A percentile compares a stretch with the other conserved stretches of the same genome.
These are phyloP conservation scores for Candida michaelii DNA, from an alignment of 805 yeast genomes.

Conservation along the genomic window DNA sequence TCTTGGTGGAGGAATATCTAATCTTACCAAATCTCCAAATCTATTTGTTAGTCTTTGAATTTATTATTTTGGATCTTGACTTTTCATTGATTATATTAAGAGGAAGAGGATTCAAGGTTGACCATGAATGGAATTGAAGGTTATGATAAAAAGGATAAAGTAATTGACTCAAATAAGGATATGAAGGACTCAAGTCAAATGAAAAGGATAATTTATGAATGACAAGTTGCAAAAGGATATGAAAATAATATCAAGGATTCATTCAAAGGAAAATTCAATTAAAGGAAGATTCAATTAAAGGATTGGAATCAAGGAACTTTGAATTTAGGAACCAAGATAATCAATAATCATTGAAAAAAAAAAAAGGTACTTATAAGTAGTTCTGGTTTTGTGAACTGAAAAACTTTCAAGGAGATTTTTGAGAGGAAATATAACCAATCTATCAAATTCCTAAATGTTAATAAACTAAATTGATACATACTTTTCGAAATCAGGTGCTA, in stretches of 20 bases:
- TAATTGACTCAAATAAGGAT: no score
- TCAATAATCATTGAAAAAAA: background rate
- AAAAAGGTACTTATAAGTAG: no score
- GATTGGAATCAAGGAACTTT: background rate
- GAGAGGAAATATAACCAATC: slow-evolving; percentile 5
- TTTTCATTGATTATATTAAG: slow-evolving; percentile 9
- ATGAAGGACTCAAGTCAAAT: no score
- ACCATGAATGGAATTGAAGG: slow-evolving; percentile 3
- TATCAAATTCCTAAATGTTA: slow-evolving; percentile 7
- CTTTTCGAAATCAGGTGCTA: slow-evolving; percentile 62
- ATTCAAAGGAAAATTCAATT: background rate
- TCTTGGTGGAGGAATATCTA: slow-evolving; percentile 64
- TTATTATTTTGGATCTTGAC: slow-evolving; percentile 1
- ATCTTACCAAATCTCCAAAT: slow-evolving; percentile 56
- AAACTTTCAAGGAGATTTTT: background rate
- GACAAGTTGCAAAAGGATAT: no score
- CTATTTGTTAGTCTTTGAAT: slow-evolving; percentile 26
- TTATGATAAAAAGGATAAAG: background rate
- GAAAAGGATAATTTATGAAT: no score
- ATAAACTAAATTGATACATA: slow-evolving; percentile 35
- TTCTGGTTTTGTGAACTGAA: background rate
- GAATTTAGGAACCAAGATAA: slow-evolving; percentile 5
- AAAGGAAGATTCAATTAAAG: background rate
- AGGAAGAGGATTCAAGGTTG: slow-evolving; percentile 10
- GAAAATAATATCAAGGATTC: no score